phyloP scores from a whole-genome alignment of 305 asterid species.

The Fraxinus angustifolia region DNA sequence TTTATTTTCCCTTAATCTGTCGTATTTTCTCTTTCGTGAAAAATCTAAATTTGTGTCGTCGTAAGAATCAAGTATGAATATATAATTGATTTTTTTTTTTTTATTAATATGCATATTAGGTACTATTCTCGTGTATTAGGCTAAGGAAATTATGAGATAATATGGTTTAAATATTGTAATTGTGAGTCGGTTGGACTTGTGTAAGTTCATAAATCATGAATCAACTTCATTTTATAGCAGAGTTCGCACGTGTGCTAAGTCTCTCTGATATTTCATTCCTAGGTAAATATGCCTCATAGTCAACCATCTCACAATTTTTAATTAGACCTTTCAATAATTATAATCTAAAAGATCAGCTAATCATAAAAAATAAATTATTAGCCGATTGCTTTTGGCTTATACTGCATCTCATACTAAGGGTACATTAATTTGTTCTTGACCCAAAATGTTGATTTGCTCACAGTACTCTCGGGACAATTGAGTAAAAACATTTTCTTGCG shows the following conservation, averaged over 20 bases:
- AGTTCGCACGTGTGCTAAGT: no score
- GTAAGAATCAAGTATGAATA: neutral
- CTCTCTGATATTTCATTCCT: no score
- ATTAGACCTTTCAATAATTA: no score
- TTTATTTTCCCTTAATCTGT: neutral
- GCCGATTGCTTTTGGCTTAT: conserved; percentile 10
- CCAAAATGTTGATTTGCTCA: neutral
- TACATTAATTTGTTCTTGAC: neutral
- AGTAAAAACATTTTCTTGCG: neutral
- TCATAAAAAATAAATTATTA: neutral
- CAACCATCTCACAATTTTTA: neutral
- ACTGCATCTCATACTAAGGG: conserved; percentile 16
- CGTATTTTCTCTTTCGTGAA: neutral
- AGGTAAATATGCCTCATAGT: no score
- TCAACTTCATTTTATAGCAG: no score
- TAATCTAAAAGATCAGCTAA: neutral
- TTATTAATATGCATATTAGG: neutral
- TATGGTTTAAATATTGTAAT: no score
- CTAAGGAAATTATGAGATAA: no score
- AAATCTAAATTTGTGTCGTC: neutral
- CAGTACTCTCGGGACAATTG: neutral
- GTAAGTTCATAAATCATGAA: no score
- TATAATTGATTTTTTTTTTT: no score
- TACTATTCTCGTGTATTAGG: no score
- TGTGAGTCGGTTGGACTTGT: no score